A percentile compares a stretch with the other conserved stretches of the same genome.
Evolutionary conservation across 2,329 filamentous ascomycete species (phyloP).

Genomic region (Pseudopithomyces maydicus): DNA sequence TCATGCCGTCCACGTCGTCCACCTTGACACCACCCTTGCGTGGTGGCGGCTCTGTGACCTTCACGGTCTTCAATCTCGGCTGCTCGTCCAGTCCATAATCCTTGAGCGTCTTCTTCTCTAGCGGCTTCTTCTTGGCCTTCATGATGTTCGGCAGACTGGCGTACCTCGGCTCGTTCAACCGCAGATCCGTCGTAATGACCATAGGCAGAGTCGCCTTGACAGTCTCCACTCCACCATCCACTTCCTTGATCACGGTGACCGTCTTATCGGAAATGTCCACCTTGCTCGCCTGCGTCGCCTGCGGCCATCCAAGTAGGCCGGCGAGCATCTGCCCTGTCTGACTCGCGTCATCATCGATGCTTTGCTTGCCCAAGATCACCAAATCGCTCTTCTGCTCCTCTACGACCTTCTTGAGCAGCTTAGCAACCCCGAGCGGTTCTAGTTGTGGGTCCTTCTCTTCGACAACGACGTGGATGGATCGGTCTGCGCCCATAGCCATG

Average conservation of each 20-base stretch:
- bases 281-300: slow-evolving; percentile 91
- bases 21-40: slow-evolving; percentile 96
- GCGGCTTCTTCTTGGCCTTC: slow-evolving; percentile 99
- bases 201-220: slow-evolving; percentile 83
- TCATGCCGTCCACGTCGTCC: slow-evolving; percentile 93
- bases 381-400: slow-evolving; percentile 87
- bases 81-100: slow-evolving; percentile 76
- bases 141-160: slow-evolving; percentile 97
- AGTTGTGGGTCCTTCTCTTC: slow-evolving; percentile 67
- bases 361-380: slow-evolving; percentile 95
- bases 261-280: slow-evolving; percentile 74
- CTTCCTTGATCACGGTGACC: slow-evolving; percentile 84
- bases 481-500: slow-evolving; percentile 98
- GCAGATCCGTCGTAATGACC: slow-evolving; percentile 92
- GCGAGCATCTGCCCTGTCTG: slow-evolving; percentile 99
- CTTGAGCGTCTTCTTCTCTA: slow-evolving; percentile 86
- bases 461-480: slow-evolving; percentile 76
- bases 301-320: slow-evolving; percentile 86
- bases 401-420: slow-evolving; percentile 79
- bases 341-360: slow-evolving; percentile 92
- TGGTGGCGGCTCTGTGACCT: slow-evolving; percentile 85
- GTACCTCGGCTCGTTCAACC: slow-evolving; percentile 93
- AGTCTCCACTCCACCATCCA: slow-evolving; percentile 94
- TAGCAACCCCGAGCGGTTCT: slow-evolving; percentile 91
- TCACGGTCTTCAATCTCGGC: slow-evolving; percentile 83